Evolutionary conservation across 2,329 filamentous ascomycete genomes (phyloP).

Genomic region (Phialocephala sp.): DNA sequence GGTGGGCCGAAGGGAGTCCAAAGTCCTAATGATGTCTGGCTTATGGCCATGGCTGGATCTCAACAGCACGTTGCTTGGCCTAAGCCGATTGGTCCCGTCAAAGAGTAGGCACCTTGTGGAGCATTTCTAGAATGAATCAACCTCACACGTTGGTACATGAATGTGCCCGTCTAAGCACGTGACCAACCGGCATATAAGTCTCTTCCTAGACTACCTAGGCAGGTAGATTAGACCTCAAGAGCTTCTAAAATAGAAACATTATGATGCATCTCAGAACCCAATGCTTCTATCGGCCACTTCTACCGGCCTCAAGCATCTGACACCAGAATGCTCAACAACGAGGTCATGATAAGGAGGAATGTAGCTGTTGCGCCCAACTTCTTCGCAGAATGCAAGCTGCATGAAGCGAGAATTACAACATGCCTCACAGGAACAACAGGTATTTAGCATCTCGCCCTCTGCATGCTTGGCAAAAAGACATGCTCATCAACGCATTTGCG

Average conservation of each 20-base stretch:
- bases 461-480: background rate
- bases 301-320: no score
- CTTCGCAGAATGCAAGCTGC: background rate
- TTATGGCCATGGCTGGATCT: conserved; percentile 49
- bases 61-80: conserved; percentile 56
- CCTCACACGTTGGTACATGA: background rate
- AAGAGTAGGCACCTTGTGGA: conserved; percentile 9
- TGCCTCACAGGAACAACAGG: background rate
- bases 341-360: background rate
- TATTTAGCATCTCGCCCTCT: background rate
- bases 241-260: no score
- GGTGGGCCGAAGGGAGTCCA: conserved; percentile 49
- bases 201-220: no score
- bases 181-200: no score
- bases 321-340: no score
- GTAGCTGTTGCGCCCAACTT: background rate
- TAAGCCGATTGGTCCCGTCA: conserved; percentile 28
- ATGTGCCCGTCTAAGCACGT: no score
- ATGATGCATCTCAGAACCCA: no score
- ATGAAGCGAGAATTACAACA: background rate
- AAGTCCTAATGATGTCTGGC: conserved; percentile 42
- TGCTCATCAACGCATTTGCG: background rate
- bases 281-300: no score
- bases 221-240: no score
- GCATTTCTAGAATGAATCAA: background rate